Evolutionary conservation across 192 early-diverging fungal genomes (phyloP), one percentile per base, ranked within the genome.

Genomic region (Rhizophlyctis rosea): DNA sequence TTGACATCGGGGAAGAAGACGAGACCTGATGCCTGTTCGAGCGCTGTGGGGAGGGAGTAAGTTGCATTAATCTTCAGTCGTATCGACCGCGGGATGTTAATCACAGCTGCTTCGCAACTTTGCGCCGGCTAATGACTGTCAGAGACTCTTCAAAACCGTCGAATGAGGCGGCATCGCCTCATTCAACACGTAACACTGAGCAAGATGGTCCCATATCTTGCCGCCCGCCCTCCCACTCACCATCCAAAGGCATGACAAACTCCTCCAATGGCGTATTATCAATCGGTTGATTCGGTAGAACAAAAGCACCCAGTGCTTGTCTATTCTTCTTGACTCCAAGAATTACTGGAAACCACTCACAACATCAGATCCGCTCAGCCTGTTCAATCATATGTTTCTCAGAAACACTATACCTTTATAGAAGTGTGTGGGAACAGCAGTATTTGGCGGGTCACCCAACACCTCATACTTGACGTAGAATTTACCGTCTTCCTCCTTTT

Each of bases 401-500:
- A n/a, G 13, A n/a, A 34, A 28, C 48, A 39, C 3, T 53, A 2
- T 23, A 73, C 66, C 71, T 76, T 98, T 98, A 77, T 84, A 98
- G 71, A 93, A 95, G 59, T 95, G 93, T 3, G 93, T 95, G 3
- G 95, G 93, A 1, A 98, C 95, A 7, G 87, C 88, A 44, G 90
- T 82, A 55, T 91, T 91, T 25, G 92, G 91, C 28, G 90, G 87
- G 53, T 81, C 76, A 0, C 95, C 93, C 54, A 98, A 90, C 25
- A 95, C 86, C 76, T 98, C 85, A 63, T 93, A 92, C 35, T 84
- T 89, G 11, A 95, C 85, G 47, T 89, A 86, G 21, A 29, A 62
- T 44, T 69, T 74, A 7, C 67, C 63, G 65, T 88, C 85, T 25
- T 28, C 61, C 47, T 89, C 88, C 54, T 79, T 68, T 50, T 90